A percentile compares a stretch with the other conserved stretches of the same genome.
Conservation (phyloP, 345 rosid genomes). For the Citrus hindsii region DNA sequence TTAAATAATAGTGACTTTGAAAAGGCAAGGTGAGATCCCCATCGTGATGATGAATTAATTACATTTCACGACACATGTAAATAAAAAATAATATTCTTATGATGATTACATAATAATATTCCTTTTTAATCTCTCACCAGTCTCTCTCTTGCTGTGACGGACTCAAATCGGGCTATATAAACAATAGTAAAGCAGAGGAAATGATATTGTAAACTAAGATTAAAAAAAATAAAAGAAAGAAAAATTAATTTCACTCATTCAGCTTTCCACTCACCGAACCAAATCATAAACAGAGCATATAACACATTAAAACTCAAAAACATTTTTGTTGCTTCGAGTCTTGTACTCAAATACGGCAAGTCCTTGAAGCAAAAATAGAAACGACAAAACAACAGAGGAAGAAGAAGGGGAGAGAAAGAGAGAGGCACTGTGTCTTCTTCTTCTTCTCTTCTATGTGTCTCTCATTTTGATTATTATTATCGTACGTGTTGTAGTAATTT, state of each 20-base stretch:
- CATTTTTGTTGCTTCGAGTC: background rate
- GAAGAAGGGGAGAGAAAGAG: background rate
- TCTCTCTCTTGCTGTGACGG: background rate
- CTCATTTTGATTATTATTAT: background rate
- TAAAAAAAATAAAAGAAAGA: too few species aligned
- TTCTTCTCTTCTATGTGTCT: background rate
- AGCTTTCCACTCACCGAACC: background rate
- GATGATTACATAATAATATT: background rate
- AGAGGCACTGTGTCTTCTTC: background rate
- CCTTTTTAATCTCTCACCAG: background rate
- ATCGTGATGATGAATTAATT: background rate
- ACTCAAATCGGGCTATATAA: background rate
- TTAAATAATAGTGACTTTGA: background rate
- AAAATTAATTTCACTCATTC: background rate
- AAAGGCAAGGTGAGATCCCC: background rate
- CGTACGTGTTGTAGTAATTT: background rate
- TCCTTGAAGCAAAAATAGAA: background rate
- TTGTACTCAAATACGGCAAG: slow-evolving; percentile 18
- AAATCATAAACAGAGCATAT: background rate
- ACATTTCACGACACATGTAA: background rate
- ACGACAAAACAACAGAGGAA: too few species aligned
- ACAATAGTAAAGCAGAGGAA: background rate
- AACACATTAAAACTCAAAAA: background rate
- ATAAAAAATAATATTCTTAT: background rate
- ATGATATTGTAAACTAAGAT: too few species aligned